Evolutionary conservation across 2,329 filamentous ascomycete genomes (phyloP).

Genomic region (Phaeosphaeria sp.): DNA sequence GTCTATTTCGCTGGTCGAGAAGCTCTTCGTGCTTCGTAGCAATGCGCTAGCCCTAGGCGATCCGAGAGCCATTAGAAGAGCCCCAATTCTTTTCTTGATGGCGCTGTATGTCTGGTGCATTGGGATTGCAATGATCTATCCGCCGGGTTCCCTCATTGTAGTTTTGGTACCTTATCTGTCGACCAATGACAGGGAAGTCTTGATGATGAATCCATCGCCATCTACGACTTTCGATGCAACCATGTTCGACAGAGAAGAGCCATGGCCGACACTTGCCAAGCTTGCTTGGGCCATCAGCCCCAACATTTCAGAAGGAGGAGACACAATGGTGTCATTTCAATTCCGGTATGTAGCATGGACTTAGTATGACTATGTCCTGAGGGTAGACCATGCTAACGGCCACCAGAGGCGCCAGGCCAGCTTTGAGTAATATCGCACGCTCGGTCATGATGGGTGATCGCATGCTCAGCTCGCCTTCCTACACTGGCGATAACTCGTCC

Average conservation of each 20-base stretch:
- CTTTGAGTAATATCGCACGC: background rate
- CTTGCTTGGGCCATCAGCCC: background rate
- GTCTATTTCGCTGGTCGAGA: background rate
- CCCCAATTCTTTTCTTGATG: constrained; percentile 5
- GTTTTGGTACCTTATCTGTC: background rate
- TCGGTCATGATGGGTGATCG: background rate
- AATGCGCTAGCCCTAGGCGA: background rate
- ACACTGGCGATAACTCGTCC: background rate
- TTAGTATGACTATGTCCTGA: background rate
- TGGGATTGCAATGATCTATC: constrained; percentile 6
- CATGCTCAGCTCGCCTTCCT: background rate
- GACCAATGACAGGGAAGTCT: background rate
- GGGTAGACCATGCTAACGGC: background rate
- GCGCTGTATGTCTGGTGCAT: constrained; percentile 6
- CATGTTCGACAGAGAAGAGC: background rate
- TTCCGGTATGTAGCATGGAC: background rate
- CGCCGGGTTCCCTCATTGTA: constrained; percentile 3
- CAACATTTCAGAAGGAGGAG: background rate
- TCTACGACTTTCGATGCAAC: background rate
- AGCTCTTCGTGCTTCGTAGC: constrained; percentile 4
- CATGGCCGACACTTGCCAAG: background rate
- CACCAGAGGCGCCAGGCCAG: background rate
- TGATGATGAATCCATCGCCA: constrained; percentile 1
- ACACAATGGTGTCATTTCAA: background rate
- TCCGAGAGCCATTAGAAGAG: background rate